Evolutionary conservation across 2,329 filamentous ascomycete genomes (phyloP), one percentile per base, ranked within the genome.

Genomic region (Sporothrix pseudoabietina): DNA sequence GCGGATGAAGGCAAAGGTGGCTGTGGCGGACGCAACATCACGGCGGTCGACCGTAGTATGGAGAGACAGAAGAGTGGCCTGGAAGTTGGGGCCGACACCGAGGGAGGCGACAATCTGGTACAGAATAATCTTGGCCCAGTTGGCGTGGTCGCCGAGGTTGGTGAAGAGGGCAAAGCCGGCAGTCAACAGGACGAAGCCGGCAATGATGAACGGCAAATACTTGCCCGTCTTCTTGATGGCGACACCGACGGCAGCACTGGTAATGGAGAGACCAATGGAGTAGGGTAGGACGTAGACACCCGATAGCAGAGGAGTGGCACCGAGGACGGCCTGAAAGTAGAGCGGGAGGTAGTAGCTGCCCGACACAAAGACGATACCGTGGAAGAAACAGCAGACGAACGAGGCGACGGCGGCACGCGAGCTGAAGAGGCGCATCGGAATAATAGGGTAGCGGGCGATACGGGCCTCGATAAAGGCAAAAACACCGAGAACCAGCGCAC

Each of bases 331-430:
- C 82, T 97, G 93, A 82, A 94, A 95, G 84, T 97, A 97, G 2
- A 97, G 86, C 0, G 93, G 93, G 4, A 97, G 85, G 82, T 92
- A 97, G 84, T 95, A 97, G 75, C 88, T 89, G 41, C 88, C 89
- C 0, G 91, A 88, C 78, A 95, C 94, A 84, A 95, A 95, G 76
- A 92, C 89, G 77, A 91, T 87, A 61, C 91, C 91, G 80, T 97
- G 93, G 75, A 88, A 86, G 82, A 94, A 93, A 77, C 89, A 90
- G 59, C 92, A 84, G 2, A 83, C 81, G 16, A 94, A 88, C 2
- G 89, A 85, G 9, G 91, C 89, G 41, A 91, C 78, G 79, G 92
- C 94, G 41, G 89, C 91, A 49, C 84, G 82, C 61, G 87, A 85
- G 47, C 84, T 84, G 83, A 97, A 96, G 16, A 97, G 83, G 0